A percentile compares a stretch with the other conserved stretches of the same genome.
Conservation (phyloP, 164 flowering plant genomes). For the Piper betle region DNA sequence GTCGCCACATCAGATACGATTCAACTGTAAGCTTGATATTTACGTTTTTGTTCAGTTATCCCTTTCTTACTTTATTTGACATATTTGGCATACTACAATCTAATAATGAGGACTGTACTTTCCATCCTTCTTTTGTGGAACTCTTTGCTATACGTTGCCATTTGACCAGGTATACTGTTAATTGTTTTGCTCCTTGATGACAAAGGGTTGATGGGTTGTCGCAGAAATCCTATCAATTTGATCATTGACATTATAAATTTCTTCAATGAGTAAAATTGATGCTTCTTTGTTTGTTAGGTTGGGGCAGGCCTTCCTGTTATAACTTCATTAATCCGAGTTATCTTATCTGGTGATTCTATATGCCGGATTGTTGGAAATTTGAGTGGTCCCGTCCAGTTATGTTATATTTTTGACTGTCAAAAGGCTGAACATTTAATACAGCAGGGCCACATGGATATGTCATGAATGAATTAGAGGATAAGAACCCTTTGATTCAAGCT, state of each 20-base stretch:
- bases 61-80: neutral
- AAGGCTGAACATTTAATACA: conserved; percentile 1
- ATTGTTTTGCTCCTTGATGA: too few species aligned
- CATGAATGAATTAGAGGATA: conserved; percentile 86
- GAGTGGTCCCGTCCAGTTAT: conserved; percentile 39
- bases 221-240: neutral
- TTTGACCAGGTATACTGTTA: neutral
- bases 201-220: too few species aligned
- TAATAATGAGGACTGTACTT: too few species aligned
- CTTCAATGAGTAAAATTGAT: neutral
- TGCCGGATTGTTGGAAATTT: conserved; percentile 63
- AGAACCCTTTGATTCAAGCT: conserved; percentile 61
- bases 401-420: conserved; percentile 8
- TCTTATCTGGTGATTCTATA: conserved; percentile 71
- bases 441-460: conserved; percentile 89
- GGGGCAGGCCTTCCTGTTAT: conserved; percentile 98
- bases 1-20: conserved; percentile 67
- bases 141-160: neutral
- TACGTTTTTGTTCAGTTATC: neutral
- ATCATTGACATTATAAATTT: neutral
- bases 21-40: conserved; percentile 60
- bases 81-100: too few species aligned
- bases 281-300: conserved; percentile 37
- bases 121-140: neutral
- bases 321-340: conserved; percentile 54